phyloP scores from a whole-genome alignment of 2,329 filamentous ascomycete genomes.

The Xylaria multiplex region DNA sequence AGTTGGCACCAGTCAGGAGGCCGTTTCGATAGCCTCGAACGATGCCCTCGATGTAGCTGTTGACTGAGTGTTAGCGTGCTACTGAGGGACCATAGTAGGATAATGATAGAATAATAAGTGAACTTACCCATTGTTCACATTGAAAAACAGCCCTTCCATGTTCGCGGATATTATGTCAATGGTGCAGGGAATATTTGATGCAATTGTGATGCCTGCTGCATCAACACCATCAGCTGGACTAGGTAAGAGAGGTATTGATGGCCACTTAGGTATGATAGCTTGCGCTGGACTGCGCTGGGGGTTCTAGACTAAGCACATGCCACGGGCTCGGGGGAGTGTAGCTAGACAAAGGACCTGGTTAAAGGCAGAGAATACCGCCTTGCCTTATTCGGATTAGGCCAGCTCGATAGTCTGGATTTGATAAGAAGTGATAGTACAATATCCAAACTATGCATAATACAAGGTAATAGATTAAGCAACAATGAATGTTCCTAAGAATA shows the following conservation, averaged over 20 bases:
- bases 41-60: slow-evolving; percentile 94
- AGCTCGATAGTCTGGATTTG: not conserved
- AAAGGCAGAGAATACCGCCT: not conserved
- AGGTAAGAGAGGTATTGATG: not conserved
- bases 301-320: slow-evolving; percentile 19
- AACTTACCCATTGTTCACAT: slow-evolving; percentile 87
- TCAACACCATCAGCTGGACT: slow-evolving; percentile 35
- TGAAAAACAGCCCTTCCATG: slow-evolving; percentile 95
- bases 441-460: too few species aligned
- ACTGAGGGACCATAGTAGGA: slow-evolving; percentile 25
- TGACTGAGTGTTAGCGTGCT: slow-evolving; percentile 23
- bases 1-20: slow-evolving; percentile 88
- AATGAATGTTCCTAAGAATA: too few species aligned
- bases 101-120: not conserved
- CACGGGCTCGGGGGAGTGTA: not conserved
- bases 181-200: slow-evolving; percentile 34
- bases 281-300: slow-evolving; percentile 23
- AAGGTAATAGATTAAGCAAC: too few species aligned
- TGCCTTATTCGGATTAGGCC: not conserved
- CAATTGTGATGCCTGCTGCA: slow-evolving; percentile 39
- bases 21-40: slow-evolving; percentile 96
- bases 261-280: slow-evolving; percentile 29
- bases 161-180: slow-evolving; percentile 46
- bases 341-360: not conserved
- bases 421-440: too few species aligned